Conservation (phyloP, 2,329 filamentous ascomycete species). For the Penicillium sumatraense region DNA sequence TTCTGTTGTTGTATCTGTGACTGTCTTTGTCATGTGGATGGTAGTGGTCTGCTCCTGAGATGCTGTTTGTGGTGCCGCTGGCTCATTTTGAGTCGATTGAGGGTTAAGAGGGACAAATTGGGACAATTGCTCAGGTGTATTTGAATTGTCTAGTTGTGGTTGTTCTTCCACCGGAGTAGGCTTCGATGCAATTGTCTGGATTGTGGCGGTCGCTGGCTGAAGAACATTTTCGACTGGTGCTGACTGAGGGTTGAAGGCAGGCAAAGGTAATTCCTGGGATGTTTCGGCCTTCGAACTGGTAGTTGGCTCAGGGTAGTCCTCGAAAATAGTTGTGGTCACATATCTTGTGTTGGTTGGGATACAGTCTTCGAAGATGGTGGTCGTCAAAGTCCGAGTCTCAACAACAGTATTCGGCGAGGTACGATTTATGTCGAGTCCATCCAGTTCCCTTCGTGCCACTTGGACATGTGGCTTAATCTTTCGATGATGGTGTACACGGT, state of each 20-base stretch:
- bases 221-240: not conserved
- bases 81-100: not conserved
- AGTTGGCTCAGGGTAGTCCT: not conserved
- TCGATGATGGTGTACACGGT: conserved; percentile 31
- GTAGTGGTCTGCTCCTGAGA: conserved; percentile 12
- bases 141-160: not conserved
- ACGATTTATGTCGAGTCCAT: not conserved
- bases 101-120: not conserved
- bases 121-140: not conserved
- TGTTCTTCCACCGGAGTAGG: not conserved
- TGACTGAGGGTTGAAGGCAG: not conserved
- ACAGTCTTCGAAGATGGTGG: conserved; percentile 26
- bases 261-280: not conserved
- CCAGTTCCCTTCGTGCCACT: conserved; percentile 13
- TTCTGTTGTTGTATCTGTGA: not conserved
- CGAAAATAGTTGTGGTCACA: conserved; percentile 10
- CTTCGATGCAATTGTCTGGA: conserved; percentile 70
- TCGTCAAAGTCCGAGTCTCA: conserved; percentile 26
- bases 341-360: conserved; percentile 6
- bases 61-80: not conserved
- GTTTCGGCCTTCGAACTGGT: not conserved
- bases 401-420: conserved; percentile 15
- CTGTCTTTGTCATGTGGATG: conserved; percentile 16
- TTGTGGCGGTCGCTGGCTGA: conserved; percentile 5
- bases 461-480: conserved; percentile 13